Percentiles rank a stretch among this genome's conserved stretches.
phyloP scores from a whole-genome alignment of 1,139 yeast species.

The Suzukiozyma palmioleophila region DNA sequence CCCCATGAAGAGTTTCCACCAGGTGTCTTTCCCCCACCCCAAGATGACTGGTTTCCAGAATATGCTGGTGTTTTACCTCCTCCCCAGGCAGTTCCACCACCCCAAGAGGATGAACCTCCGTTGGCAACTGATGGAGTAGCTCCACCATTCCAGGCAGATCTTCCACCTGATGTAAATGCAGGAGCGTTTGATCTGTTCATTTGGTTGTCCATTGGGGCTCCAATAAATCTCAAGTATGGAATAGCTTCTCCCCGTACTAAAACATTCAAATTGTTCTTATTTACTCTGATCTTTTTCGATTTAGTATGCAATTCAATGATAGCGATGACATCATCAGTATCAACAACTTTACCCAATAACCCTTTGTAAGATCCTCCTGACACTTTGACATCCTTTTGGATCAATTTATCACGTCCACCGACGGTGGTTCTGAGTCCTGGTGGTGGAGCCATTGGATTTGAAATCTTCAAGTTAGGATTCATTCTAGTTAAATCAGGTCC shows the following conservation, averaged over 20 bases:
- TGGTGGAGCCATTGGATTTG: conserved; percentile 34
- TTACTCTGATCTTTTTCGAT: conserved; percentile 81
- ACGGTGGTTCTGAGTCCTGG: conserved; percentile 53
- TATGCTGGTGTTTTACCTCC: conserved; percentile 37
- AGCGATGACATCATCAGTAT: conserved; percentile 87
- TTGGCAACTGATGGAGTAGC: conserved; percentile 30
- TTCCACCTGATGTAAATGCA: conserved; percentile 40
- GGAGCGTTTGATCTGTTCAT: conserved; percentile 30
- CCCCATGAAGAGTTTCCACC: conserved; percentile 37
- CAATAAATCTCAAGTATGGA: conserved; percentile 77
- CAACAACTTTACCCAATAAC: conserved; percentile 87
- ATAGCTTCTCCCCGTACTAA: conserved; percentile 62
- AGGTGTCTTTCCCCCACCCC: conserved; percentile 8
- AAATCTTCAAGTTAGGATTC: conserved; percentile 73
- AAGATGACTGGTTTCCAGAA: conserved; percentile 10
- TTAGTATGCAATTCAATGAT: conserved; percentile 92
- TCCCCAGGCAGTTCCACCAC: conserved; percentile 17
- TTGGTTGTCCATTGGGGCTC: conserved; percentile 31
- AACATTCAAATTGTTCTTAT: conserved; percentile 71
- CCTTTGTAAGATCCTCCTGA: conserved; percentile 93
- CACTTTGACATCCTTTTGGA: conserved; percentile 82
- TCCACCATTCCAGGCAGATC: conserved; percentile 39
- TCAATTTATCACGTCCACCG: conserved; percentile 75
- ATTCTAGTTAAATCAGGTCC: conserved; percentile 73
- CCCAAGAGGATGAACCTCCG: conserved; percentile 18